Base-by-base conservation (phyloP, 306 rosid species). In the Sesbania bispinosa region DNA sequence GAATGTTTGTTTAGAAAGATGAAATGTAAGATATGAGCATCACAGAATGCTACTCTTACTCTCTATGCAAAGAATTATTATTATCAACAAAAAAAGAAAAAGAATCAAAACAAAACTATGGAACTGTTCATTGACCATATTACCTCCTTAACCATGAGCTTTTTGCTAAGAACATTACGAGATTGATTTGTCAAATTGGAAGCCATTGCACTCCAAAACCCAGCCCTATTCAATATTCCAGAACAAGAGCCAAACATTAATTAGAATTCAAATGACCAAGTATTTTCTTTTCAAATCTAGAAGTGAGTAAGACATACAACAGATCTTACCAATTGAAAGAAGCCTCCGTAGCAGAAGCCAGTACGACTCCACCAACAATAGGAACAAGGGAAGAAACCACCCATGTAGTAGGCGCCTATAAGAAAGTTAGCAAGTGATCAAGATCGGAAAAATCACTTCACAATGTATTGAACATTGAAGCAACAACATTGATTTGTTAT, bases 151-250 rank as follows among this genome's bases (percentile, higher is more conserved):
- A 85, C 87, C 99, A 95, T 91, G 82, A 95, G 82, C 65, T 89
- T 91, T 80, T 95, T 95, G 90, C 99, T 95, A 48, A 95, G 99
- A 61, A 95, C 99, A 62, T 95, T 95, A 61, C 97, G 99, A 61
- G 92, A 95, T 69, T 95, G 99, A 73, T 91, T 91, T 6, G 97
- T 43, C 88, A 91, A 69, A 84, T 95, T 95, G 79, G 99, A 94
- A 63, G 97, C 99, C 99, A 94, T 94, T 30, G 99, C 99, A 79
- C 93, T 94, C 91, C 82, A 89, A 88, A 94, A 94, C 62, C 99
- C 97, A 65, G 81, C 86, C 98, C 98, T 93, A 61, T 62, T 68
- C 38, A 75, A 70, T 24, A 55, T 74, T 16, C 69, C 77, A 65
- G 30, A 50, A 62, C 52, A 32, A 73, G 23, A 7, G 46, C 48